These are phyloP conservation scores for Aureobasidium sp. DNA, from an alignment of 2,329 filamentous ascomycete species.

Conservation along the genomic window DNA sequence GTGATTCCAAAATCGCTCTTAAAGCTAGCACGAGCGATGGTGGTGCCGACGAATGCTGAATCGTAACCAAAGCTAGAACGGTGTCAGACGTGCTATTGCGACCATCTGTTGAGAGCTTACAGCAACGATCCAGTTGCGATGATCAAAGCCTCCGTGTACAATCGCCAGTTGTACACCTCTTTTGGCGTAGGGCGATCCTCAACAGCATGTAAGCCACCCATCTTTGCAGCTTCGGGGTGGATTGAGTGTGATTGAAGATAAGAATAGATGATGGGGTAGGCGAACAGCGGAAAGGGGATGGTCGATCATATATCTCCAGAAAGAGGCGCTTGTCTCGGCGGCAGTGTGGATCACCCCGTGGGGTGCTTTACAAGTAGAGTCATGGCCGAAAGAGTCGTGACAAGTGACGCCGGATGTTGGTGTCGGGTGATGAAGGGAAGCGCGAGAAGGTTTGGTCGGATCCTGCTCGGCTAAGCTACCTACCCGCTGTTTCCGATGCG, in stretches of 20 bases:
- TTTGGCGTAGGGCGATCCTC: slow-evolving; percentile 4
- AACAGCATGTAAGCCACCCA: slow-evolving; percentile 1
- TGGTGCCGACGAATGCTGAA: slow-evolving; percentile 20
- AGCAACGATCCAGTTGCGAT: not conserved
- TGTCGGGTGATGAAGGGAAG: not conserved
- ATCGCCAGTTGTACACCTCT: slow-evolving; percentile 5
- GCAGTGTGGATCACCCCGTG: not conserved
- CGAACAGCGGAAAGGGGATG: not conserved
- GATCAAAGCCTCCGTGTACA: slow-evolving; percentile 3
- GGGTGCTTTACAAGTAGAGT: not conserved
- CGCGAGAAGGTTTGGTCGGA: not conserved
- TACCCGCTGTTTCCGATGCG: not conserved
- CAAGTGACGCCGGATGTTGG: not conserved
- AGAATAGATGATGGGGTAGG: not conserved
- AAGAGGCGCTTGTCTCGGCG: not conserved
- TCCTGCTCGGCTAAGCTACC: not conserved
- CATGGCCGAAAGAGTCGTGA: not conserved
- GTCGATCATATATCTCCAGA: not conserved
- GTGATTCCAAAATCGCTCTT: slow-evolving; percentile 18
- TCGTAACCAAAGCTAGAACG: slow-evolving; percentile 19
- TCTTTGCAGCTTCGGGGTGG: not conserved
- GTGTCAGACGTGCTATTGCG: not conserved
- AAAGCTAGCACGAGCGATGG: slow-evolving; percentile 19
- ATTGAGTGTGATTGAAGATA: not conserved
- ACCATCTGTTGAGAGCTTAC: not conserved